Evolutionary conservation across 2,329 filamentous ascomycete species (phyloP), one percentile per base, ranked within the genome.

Genomic region (Grosmannia serpens): DNA sequence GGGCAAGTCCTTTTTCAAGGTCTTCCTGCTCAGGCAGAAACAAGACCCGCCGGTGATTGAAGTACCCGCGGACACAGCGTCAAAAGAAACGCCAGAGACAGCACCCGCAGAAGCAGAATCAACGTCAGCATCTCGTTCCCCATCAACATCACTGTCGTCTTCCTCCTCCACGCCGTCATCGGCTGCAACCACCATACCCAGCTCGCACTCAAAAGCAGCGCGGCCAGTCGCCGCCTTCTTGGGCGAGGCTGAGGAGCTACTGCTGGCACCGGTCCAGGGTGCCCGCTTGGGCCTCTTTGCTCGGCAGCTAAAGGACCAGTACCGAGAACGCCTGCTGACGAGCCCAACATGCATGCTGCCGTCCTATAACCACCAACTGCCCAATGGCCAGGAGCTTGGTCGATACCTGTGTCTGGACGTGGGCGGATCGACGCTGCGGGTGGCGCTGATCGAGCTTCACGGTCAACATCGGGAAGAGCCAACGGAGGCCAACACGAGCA

Each of bases 391-490:
- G 53, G 84, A 87, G 66, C 68, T 66, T 50, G 84, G 84, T 29
- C 77, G 76, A 56, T 86, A 78, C 67, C 72, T 87, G 57, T 81
- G 83, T 26, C 73, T 86, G 44, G 85, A 88, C 67, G 81, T 88
- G n/a, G 85, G 85, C 44, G 85, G 85, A 2, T 87, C 85, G 44
- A 88, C 83, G 13, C 71, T 87, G 61, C 76, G 84, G 56, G 81
- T 88, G 33, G 84, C 82, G 7, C 66, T 87, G 63, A 81, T 87
- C 52, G 77, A 84, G 62, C 73, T 87, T 58, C 71, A 72, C 56
- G 81, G 82, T 13, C 72, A 73, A 33, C 71, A 69, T 26, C 66
- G 67, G 20, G 62, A 66, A 26, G 62, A 62, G 7, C 68, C 66
- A 9, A 73, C 69, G 24, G 75, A 75, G n/a, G 0, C 54, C 2